These are phyloP conservation scores for Pichia sp. DNA, from an alignment of 1,139 yeast genomes.

Conservation along the genomic window DNA sequence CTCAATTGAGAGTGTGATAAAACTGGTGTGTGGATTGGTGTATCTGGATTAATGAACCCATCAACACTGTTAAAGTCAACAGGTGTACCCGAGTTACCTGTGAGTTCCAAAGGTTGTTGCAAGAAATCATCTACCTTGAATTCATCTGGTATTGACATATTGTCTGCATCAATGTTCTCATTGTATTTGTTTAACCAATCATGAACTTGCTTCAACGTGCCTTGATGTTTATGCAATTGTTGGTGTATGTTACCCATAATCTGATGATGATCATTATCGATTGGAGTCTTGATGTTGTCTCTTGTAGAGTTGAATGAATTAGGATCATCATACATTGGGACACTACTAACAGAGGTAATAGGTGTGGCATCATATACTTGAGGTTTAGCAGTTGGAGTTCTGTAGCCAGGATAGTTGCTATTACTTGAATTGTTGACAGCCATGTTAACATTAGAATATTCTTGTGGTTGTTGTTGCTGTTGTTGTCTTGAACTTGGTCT, in stretches of 20 bases:
- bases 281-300: neutral
- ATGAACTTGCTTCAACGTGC: constrained; percentile 55
- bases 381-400: too few species aligned
- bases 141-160: constrained; percentile 24
- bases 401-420: neutral
- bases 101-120: constrained; percentile 29
- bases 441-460: neutral
- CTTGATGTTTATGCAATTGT: constrained; percentile 49
- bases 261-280: constrained; percentile 10
- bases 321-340: too few species aligned
- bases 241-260: constrained; percentile 30
- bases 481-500: constrained; percentile 8
- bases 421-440: neutral
- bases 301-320: too few species aligned
- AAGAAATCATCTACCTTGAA: constrained; percentile 35
- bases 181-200: constrained; percentile 52
- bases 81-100: constrained; percentile 15
- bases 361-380: neutral
- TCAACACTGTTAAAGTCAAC: constrained; percentile 17
- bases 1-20: constrained; percentile 6
- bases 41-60: constrained; percentile 11
- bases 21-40: constrained; percentile 11
- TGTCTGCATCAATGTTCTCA: constrained; percentile 17
- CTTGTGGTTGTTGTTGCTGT: constrained; percentile 1
- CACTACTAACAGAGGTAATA: neutral